Evolutionary conservation across 2,329 filamentous ascomycete genomes (phyloP).

Genomic region (Penicillium sp.): DNA sequence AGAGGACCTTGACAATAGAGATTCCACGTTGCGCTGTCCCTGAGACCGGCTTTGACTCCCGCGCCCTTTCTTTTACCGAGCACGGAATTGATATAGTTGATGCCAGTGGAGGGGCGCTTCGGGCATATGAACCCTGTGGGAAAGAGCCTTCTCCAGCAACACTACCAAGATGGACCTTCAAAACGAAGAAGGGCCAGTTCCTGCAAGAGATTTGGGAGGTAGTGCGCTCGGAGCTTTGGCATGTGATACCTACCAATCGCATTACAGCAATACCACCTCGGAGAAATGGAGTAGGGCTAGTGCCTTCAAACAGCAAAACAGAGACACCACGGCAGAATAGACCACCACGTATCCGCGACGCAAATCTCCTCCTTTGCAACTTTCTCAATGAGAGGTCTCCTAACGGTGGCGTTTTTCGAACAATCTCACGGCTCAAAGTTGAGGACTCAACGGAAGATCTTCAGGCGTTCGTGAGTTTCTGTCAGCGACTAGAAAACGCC

Average conservation of each 20-base stretch:
- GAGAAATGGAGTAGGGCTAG: not conserved
- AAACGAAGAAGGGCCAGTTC: constrained; percentile 7
- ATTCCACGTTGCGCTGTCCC: constrained; percentile 1
- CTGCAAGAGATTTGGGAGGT: constrained; percentile 10
- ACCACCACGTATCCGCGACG: constrained; percentile 1
- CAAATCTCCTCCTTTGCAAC: constrained; percentile 2
- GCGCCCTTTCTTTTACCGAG: constrained; percentile 12
- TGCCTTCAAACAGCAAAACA: too few relatives aligned
- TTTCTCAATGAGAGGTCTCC: constrained; percentile 7
- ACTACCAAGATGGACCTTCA: constrained; percentile 10
- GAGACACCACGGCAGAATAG: not conserved
- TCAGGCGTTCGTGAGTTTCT: constrained; percentile 4
- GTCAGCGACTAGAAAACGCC: not conserved
- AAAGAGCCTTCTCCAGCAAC: not conserved
- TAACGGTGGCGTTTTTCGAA: constrained; percentile 1
- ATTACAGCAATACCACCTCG: not conserved
- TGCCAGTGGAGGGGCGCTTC: constrained; percentile 1
- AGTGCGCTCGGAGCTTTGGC: not conserved
- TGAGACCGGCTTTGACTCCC: not conserved
- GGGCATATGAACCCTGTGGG: constrained; percentile 4
- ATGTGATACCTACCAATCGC: not conserved
- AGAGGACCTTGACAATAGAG: not conserved
- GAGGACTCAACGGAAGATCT: constrained; percentile 7
- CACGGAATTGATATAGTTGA: constrained; percentile 15
- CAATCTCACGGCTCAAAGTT: not conserved